Percentiles rank a stretch among this genome's conserved stretches.
Conservation (phyloP, 2,329 filamentous ascomycete genomes). For the Trichoderma aggressivum region DNA sequence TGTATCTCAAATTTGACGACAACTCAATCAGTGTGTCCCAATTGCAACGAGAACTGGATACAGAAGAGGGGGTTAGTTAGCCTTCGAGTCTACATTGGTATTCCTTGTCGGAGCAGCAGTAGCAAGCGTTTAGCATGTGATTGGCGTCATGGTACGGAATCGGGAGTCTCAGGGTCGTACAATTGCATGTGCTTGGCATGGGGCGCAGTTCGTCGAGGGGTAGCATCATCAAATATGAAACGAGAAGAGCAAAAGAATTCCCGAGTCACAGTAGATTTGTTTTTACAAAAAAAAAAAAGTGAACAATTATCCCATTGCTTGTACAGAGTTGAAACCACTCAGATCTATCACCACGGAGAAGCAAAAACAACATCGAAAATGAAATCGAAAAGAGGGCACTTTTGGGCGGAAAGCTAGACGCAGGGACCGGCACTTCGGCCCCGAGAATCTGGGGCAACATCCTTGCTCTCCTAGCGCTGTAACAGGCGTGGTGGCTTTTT, state of each 20-base stretch:
- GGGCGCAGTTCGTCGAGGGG: not conserved
- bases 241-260: no score
- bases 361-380: not conserved
- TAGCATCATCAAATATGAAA: not conserved
- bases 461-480: constrained; percentile 25
- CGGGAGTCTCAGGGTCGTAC: not conserved
- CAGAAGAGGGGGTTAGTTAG: not conserved
- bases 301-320: not conserved
- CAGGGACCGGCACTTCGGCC: constrained; percentile 20
- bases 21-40: not conserved
- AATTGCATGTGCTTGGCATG: not conserved
- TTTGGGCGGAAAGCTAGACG: not conserved
- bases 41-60: not conserved
- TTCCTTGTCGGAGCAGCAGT: not conserved
- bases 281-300: not conserved
- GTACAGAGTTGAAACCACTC: not conserved
- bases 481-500: constrained; percentile 5
- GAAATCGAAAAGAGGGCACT: not conserved
- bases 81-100: not conserved
- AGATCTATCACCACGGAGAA: not conserved
- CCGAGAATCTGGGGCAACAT: constrained; percentile 33
- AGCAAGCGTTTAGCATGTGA: constrained; percentile 7
- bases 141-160: not conserved
- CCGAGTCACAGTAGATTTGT: not conserved
- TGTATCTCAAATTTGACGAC: not conserved